Conservation (phyloP, 2,329 filamentous ascomycete genomes). For the Dendrostoma leiphaemia region DNA sequence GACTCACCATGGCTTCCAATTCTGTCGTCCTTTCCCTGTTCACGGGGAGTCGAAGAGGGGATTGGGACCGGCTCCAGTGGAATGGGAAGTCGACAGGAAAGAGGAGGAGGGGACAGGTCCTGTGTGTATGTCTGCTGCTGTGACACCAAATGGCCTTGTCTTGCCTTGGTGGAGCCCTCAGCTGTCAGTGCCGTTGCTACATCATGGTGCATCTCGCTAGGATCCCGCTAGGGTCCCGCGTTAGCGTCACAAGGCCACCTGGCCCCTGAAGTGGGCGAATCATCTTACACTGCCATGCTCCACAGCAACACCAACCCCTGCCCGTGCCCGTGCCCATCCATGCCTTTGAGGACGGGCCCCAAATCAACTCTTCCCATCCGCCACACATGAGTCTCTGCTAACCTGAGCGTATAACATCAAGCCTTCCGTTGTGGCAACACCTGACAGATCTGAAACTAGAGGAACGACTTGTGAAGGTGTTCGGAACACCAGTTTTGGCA, state of each 20-base stretch:
- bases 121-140: neutral
- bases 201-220: neutral
- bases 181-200: neutral
- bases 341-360: too few relatives aligned
- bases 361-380: too few relatives aligned
- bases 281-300: neutral
- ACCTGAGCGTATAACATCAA: too few relatives aligned
- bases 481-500: too few relatives aligned
- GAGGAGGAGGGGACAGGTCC: neutral
- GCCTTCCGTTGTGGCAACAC: too few relatives aligned
- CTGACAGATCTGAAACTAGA: too few relatives aligned
- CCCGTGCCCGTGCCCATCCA: too few relatives aligned
- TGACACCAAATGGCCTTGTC: neutral
- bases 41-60: neutral
- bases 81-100: neutral
- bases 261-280: neutral
- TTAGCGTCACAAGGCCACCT: neutral
- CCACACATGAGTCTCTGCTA: too few relatives aligned
- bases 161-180: neutral
- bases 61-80: too few relatives aligned
- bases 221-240: neutral
- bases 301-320: neutral
- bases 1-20: constrained; percentile 2
- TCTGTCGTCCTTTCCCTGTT: neutral
- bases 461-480: too few relatives aligned